Evolutionary conservation across 768 basidiomycete genomes (phyloP), one percentile per base, ranked within the genome.

Genomic region (Naganishia randhawae): DNA sequence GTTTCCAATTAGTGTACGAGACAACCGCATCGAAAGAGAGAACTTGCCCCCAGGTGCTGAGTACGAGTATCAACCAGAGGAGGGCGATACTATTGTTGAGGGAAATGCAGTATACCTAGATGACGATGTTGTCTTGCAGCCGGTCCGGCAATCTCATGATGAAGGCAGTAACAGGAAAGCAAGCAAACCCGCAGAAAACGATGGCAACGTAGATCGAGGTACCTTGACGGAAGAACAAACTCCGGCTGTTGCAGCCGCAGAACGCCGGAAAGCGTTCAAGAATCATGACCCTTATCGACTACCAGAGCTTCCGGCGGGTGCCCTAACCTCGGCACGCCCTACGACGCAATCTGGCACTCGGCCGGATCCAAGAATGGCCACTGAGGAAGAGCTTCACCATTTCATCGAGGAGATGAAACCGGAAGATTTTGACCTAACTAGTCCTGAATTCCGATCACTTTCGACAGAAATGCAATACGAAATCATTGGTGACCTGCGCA

Each of bases 401-500:
- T 98, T 98, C 80, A 96, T 98, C 71, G 93, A 97, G 68, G 90
- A 94, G 51, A 94, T 97, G 88, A 86, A 88, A 1, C 93, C 94
- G 0, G 92, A 93, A 74, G 93, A 98, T 75, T 91, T 98, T 73
- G 95, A 98, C 75, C 85, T 96, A 65, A 85, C 87, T 19, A 93
- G 93, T 1, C 85, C 91, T 5, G 91, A 88, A 22, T 99, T 99
- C 77, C 86, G 88, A 27, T 90, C 91, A 70, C 85, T 98, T 2
- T 94, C 96, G 2, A 95, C 92, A 0, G 94, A 98, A 78, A 87
- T 96, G 25, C 92, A 99, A 74, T 99, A 98, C 80, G 96, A 99
- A 81, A 95, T 99, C 72, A 88, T 98, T 37, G 94, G 95, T 63
- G 96, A 99, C 81, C 83, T 98, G 54, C 87, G 96, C 3, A 83